Conservation (phyloP, 2,329 filamentous ascomycete genomes). For the Camptophora hylomeconis region DNA sequence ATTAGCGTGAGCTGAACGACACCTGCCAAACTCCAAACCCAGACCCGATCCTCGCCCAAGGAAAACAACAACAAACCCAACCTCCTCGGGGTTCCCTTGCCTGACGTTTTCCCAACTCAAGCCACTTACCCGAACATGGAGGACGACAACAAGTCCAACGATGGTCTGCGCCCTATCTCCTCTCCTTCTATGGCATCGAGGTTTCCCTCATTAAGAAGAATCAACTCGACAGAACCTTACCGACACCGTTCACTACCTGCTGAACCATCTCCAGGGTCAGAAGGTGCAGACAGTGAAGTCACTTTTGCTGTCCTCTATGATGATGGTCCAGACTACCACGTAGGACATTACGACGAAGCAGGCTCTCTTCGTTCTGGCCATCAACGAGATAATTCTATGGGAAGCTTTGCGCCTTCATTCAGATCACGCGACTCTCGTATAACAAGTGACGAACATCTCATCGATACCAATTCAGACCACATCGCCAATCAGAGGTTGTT, state of each 20-base stretch:
- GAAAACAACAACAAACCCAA: constrained; percentile 3
- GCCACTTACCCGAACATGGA: constrained; percentile 13
- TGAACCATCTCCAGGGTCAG: constrained; percentile 15
- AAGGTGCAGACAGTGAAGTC: constrained; percentile 16
- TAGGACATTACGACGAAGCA: constrained; percentile 16
- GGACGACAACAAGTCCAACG: constrained; percentile 12
- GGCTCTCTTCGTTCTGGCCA: constrained; percentile 11
- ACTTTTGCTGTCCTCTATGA: constrained; percentile 19
- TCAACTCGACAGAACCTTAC: constrained; percentile 16
- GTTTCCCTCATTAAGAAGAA: constrained; percentile 17
- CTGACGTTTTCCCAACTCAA: no score
- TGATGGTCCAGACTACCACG: constrained; percentile 18
- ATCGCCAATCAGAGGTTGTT: constrained; percentile 17
- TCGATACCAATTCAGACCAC: constrained; percentile 15
- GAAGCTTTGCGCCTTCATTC: constrained; percentile 18
- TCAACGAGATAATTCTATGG: constrained; percentile 14
- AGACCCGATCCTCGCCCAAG: constrained; percentile 2
- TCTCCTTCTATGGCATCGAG: constrained; percentile 15
- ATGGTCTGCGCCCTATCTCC: constrained; percentile 14
- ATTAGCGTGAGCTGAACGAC: no score
- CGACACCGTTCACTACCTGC: constrained; percentile 17
- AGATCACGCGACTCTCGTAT: constrained; percentile 15
- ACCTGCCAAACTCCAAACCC: no score
- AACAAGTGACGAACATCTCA: constrained; percentile 14
- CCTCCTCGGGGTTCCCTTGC: no score